Evolutionary conservation across 169 alveolate species (phyloP).

Genomic region (Theileria sp.): DNA sequence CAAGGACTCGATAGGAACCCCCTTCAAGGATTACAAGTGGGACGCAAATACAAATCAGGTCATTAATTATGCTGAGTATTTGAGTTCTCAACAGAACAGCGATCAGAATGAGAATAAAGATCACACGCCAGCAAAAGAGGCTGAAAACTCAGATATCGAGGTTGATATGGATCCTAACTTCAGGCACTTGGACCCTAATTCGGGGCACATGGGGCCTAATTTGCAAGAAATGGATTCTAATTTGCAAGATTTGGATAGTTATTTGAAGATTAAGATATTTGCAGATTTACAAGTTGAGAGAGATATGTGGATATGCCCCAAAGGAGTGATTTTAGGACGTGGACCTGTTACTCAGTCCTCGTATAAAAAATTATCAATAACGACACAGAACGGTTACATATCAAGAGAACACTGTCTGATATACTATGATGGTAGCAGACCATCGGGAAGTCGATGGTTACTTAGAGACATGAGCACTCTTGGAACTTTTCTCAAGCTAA

Average conservation of each 20-base stretch:
- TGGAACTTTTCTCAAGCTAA: conserved; percentile 84
- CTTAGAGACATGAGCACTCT: conserved; percentile 83
- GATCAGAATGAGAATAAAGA: not conserved
- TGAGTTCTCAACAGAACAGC: conserved; percentile 27
- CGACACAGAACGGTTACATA: conserved; percentile 85
- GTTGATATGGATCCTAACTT: conserved; percentile 12
- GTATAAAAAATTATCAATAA: conserved; percentile 74
- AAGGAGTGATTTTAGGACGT: conserved; percentile 82
- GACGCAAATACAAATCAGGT: conserved; percentile 62
- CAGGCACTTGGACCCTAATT: conserved; percentile 16
- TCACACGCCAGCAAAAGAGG: conserved; percentile 7
- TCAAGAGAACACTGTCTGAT: conserved; percentile 87
- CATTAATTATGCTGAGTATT: conserved; percentile 40
- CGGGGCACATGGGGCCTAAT: not conserved
- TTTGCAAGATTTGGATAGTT: conserved; percentile 41
- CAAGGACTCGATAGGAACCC: conserved; percentile 55
- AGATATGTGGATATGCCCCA: conserved; percentile 77
- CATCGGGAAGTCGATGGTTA: conserved; percentile 79
- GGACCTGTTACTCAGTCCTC: conserved; percentile 80
- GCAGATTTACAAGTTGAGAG: conserved; percentile 62
- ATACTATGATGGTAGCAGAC: conserved; percentile 80
- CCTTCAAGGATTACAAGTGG: conserved; percentile 72
- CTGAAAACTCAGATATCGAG: conserved; percentile 4
- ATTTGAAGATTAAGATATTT: conserved; percentile 41
- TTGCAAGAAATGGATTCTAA: not conserved